Evolutionary conservation across 2,329 filamentous ascomycete species (phyloP), one percentile per base, ranked within the genome.

Genomic region (Aspergillus phoenicis): DNA sequence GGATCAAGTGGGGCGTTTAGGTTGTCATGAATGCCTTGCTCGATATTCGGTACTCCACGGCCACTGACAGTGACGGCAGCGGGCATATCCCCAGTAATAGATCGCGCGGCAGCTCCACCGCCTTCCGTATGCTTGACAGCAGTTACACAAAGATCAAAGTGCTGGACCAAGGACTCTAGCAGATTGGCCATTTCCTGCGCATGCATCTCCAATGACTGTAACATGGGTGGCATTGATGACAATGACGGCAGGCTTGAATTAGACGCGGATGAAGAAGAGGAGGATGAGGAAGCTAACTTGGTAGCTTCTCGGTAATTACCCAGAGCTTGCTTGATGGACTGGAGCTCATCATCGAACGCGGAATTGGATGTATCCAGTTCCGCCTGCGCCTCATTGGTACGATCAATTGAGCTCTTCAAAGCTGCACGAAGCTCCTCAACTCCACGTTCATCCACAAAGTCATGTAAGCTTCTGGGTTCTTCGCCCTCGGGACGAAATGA

Each of bases 81-180:
- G 41, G 80, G 80, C 30, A 84, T 84, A 66, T 91, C 89, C 47
- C 88, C 89, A 0, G 87, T 77, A 45, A 81, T 89, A 64, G 87
- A 89, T 54, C 85, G 84, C 10, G 88, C 85, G 5, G 89, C 89
- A 49, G 87, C 89, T 11, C 87, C 87, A 5, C 89, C 90, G 30
- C 90, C 90, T 78, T 97, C 93, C 3, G 93, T 97, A 54, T 94
- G 92, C 62, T 93, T 91, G 47, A 97, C 89, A 0, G 94, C 94
- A 1, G 89, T 94, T 13, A 96, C 91, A 75, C 94, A 97, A 65
- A 96, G 86, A 75, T 98, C 94, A 73, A 97, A 97, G 77, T 98
- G 94, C 26, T 85, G 86, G 7, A 92, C 93, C 4, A 98, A 81
- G 0, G 90, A 92, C 59, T 91, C 86, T 1, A 98, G 85, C 5